Evolutionary conservation across 2,329 filamentous ascomycete species (phyloP), one percentile per base, ranked within the genome.

Genomic region (Pseudocercospora macadamiae): DNA sequence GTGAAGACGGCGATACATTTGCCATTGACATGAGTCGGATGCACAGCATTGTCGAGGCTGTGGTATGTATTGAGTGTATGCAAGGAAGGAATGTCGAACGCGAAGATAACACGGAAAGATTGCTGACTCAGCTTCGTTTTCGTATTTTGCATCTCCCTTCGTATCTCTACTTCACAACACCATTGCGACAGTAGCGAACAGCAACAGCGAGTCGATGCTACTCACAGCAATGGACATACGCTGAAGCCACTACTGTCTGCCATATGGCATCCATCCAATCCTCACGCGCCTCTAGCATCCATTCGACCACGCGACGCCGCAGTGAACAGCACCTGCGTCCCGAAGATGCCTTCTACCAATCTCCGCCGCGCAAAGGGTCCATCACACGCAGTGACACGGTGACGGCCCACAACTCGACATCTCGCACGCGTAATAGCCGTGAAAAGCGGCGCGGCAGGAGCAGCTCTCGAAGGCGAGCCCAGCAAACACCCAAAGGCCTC

Each of bases 331-430:
- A 87, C 63, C 86, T 96, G 39, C 88, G 90, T 3, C 91, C 91
- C 14, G 89, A 93, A 77, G 91, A 96, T 84, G 91, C 91, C 55
- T 90, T 91, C 75, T 83, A 86, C 69, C 74, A 81, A 14, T 86
- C 87, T 1, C 84, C 88, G 34, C 85, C 86, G 3, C 82, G 85
- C 54, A 74, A 70, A 37, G 48, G 55, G 42, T 69, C 70, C 2
- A 51, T 74, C 23, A 71, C 66, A 9, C 62, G 70, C 39, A 69
- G 69, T 59, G 71, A 73, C 57, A 69, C 69, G 34, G 66, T 70
- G 39, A 68, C 65, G 4, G 59, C 60, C n/a, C 54, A 52, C 23
- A 55, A 32, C 12, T 47, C 55, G 8, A 57, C 57, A 19, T 55
- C 49, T 49, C 58, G 19, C 37, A 64, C 28, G 48, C 60, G 36